Base-by-base conservation (phyloP, 441 rosid genomes). In the Erodium chrysanthum region DNA sequence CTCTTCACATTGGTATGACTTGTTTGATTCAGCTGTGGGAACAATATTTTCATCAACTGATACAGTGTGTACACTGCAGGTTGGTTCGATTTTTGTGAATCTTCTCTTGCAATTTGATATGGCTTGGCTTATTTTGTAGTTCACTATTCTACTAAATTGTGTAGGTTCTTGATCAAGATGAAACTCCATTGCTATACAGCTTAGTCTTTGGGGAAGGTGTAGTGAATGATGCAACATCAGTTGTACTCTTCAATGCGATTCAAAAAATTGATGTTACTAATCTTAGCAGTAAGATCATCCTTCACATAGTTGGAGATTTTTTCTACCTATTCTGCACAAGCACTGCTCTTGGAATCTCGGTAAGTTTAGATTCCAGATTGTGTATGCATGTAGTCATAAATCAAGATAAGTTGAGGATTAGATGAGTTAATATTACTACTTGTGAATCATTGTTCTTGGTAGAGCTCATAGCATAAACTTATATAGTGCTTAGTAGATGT, bases 31-130 rank as follows among this genome's bases (percentile, higher is more conserved):
- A 92, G 98, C 92, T 21, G 52, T 92, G 1, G 98, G 98, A 64
- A 84, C 98, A 3, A 90, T 92, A 31, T 90, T 90, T 80, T 92
- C 97, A 0, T 82, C 97, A 23, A 92, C 96, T 7, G 97, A 92
- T 76, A 87, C 96, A 68, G 96, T 92, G 40, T 90, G 97, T 72
- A 92, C 97, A 0, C 87, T 92, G 68, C 97, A 92, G 97, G 98
- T 92, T 65, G 67, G 80, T 74, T 20, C 15, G 11, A 15, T 20
- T 14, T 1, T 61, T 10, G 40, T 35, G 9, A 35, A 4, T 37
- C 59, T 52, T 17, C n/a, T 7, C 8, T 6, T 18, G 6, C 9
- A 52, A 1, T 52, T 5, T 50, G 9, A 18, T 35, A 35, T 35
- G 22, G 3, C 15, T 35, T 35, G 9, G 12, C 59, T 35, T 18